Percentiles rank a stretch among this genome's conserved stretches.
phyloP scores from a whole-genome alignment of 1,284 basidiomycete genomes.

The Papiliotrema flavescens region DNA sequence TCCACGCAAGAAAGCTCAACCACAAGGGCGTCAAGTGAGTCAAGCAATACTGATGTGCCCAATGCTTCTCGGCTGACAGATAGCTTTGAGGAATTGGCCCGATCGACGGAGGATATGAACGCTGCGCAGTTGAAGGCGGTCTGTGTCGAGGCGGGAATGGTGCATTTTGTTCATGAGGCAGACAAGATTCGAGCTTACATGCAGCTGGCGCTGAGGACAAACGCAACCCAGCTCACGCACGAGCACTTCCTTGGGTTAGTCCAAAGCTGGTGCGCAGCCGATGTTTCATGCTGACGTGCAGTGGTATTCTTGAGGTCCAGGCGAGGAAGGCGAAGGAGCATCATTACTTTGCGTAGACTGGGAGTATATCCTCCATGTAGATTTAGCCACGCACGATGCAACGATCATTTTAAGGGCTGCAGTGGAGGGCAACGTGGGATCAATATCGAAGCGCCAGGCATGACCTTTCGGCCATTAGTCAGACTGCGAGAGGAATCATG shows the following conservation, averaged over 20 bases:
- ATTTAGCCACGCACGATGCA: conserved; percentile 1
- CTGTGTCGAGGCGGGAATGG: conserved; percentile 98
- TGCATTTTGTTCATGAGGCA: too few relatives aligned
- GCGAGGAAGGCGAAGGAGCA: conserved; percentile 92
- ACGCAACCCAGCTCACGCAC: conserved; percentile 81
- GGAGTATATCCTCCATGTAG: not conserved
- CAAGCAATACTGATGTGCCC: not conserved
- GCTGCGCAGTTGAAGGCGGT: conserved; percentile 70
- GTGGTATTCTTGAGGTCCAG: conserved; percentile 90
- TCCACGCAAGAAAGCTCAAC: conserved; percentile 83
- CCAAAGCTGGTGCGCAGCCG: not conserved
- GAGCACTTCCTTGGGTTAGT: conserved; percentile 74
- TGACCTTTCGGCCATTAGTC: too few relatives aligned
- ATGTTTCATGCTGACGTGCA: conserved; percentile 27
- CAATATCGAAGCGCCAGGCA: too few relatives aligned
- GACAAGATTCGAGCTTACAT: not conserved
- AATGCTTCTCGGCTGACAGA: conserved; percentile 3
- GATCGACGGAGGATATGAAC: conserved; percentile 74
- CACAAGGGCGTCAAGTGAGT: conserved; percentile 59
- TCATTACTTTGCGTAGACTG: conserved; percentile 22
- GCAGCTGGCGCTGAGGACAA: conserved; percentile 66
- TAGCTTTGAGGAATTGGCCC: conserved; percentile 66
- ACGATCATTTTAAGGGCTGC: not conserved
- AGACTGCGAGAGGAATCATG: too few relatives aligned
- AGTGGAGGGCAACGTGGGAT: too few relatives aligned